phyloP scores from a whole-genome alignment of 2,329 filamentous ascomycete genomes.

The Sporothrix phasma region DNA sequence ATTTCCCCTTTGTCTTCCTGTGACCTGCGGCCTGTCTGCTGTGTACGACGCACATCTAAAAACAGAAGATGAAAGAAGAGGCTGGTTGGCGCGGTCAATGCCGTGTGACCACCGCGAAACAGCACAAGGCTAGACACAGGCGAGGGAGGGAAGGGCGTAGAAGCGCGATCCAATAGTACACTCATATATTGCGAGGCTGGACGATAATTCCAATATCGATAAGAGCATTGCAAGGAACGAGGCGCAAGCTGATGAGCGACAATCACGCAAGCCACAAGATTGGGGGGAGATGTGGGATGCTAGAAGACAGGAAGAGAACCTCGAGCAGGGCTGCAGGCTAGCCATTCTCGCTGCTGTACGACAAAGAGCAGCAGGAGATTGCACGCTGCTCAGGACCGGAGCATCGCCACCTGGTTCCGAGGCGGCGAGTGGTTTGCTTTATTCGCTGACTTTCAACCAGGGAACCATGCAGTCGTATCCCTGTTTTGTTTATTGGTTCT shows the following conservation, averaged over 20 bases:
- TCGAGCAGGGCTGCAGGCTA: not conserved
- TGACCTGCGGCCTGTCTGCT: not conserved
- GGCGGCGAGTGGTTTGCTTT: not conserved
- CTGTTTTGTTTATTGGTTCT: not conserved
- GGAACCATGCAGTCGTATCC: not conserved
- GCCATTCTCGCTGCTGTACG: not conserved
- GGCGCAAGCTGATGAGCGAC: not conserved
- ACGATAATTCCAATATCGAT: not conserved
- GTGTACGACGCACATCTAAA: not conserved
- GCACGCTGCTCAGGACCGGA: not conserved
- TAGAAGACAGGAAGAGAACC: too few relatives aligned
- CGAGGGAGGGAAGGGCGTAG: not conserved
- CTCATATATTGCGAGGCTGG: not conserved
- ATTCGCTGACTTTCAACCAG: not conserved
- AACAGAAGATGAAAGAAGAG: not conserved
- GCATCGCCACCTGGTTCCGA: constrained; percentile 8
- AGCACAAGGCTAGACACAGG: constrained; percentile 11
- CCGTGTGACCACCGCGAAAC: constrained; percentile 7
- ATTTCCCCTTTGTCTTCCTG: not conserved
- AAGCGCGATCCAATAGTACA: not conserved
- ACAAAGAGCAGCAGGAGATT: not conserved
- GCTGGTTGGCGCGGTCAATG: not conserved
- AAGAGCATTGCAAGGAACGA: not conserved
- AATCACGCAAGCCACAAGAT: not conserved
- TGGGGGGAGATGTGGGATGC: not conserved